Evolutionary conservation across 1,284 basidiomycete genomes (phyloP).

Genomic region (Schizophyllum amplum): DNA sequence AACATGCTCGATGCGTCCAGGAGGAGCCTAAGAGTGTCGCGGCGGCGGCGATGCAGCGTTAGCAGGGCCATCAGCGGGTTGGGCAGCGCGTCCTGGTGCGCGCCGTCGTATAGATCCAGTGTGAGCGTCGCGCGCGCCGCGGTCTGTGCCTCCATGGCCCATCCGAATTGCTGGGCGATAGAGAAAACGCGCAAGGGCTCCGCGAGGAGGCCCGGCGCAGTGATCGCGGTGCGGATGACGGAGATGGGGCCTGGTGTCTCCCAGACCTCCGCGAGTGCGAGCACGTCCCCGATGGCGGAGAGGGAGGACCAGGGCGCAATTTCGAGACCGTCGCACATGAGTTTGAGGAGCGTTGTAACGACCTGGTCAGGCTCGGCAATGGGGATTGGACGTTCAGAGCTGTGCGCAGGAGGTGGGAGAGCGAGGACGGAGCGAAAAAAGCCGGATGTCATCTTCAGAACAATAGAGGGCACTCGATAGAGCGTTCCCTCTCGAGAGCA

Average conservation of each 20-base stretch:
- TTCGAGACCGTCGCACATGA: conserved; percentile 30
- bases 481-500: conserved; percentile 28
- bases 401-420: conserved; percentile 12
- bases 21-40: conserved; percentile 2
- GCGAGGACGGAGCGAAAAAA: conserved; percentile 25
- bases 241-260: conserved; percentile 31
- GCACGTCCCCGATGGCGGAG: conserved; percentile 26
- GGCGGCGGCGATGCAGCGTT: conserved; percentile 9
- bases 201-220: conserved; percentile 20
- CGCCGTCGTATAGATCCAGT: conserved; percentile 25
- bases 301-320: conserved; percentile 26
- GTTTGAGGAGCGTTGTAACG: conserved; percentile 23
- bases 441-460: conserved; percentile 28
- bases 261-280: conserved; percentile 29
- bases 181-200: conserved; percentile 33
- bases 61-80: conserved; percentile 10
- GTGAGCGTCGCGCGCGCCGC: conserved; percentile 30
- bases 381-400: conserved; percentile 10
- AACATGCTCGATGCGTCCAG: conserved; percentile 11
- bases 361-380: conserved; percentile 18
- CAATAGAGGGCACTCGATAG: conserved; percentile 29
- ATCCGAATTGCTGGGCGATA: conserved; percentile 34
- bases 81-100: conserved; percentile 21
- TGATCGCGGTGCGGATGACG: conserved; percentile 27
- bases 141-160: conserved; percentile 29